These are phyloP conservation scores for Botrytis fragariae DNA, from an alignment of 2,329 filamentous ascomycete genomes.

Conservation along the genomic window DNA sequence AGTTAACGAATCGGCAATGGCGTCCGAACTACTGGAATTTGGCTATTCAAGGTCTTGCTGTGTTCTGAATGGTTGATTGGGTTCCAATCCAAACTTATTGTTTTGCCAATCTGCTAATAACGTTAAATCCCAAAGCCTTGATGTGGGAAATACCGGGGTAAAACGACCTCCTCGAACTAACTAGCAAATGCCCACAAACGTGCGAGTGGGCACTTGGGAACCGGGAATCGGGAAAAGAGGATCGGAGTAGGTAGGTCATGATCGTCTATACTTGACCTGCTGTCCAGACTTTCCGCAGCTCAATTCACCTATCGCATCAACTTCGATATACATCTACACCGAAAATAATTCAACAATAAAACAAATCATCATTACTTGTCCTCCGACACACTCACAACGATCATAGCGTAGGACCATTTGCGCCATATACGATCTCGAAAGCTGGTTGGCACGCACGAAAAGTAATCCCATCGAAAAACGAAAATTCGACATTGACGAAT, in stretches of 20 bases:
- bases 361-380: background rate
- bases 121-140: background rate
- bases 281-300: background rate
- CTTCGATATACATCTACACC: background rate
- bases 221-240: slow-evolving; percentile 2
- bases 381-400: background rate
- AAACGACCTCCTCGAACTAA: background rate
- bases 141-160: slow-evolving; percentile 6
- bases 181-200: background rate
- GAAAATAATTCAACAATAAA: background rate
- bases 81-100: background rate
- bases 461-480: background rate
- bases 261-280: background rate
- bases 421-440: slow-evolving; percentile 1
- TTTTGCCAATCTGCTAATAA: background rate
- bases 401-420: background rate
- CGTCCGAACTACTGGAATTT: slow-evolving; percentile 1
- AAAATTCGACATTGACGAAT: background rate
- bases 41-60: background rate
- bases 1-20: background rate
- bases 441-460: slow-evolving; percentile 13
- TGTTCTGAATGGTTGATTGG: background rate
- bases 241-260: slow-evolving; percentile 3
- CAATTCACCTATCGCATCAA: background rate
- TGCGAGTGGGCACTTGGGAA: background rate